These are phyloP conservation scores for Leucoagaricus sp. DNA, from an alignment of 1,284 basidiomycete species.

Conservation along the genomic window DNA sequence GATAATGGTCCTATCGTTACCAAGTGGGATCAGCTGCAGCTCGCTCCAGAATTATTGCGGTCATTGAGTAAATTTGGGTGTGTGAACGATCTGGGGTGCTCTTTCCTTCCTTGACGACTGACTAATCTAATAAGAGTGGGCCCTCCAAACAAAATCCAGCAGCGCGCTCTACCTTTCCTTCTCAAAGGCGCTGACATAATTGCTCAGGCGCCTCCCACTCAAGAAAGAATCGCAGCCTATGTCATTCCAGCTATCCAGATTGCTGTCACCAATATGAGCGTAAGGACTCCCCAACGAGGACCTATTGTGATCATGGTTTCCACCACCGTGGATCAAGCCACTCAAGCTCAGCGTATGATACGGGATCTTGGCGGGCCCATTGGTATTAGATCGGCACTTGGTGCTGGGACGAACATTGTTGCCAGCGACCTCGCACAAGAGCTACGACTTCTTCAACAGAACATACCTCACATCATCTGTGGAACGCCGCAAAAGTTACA, in stretches of 20 bases:
- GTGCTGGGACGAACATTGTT: constrained; percentile 75
- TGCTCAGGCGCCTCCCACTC: constrained; percentile 96
- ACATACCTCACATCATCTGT: constrained; percentile 92
- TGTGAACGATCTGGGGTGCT: constrained; percentile 28
- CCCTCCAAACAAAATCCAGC: constrained; percentile 98
- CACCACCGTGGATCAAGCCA: constrained; percentile 97
- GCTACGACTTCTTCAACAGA: constrained; percentile 83
- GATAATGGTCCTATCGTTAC: constrained; percentile 85
- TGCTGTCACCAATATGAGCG: constrained; percentile 60
- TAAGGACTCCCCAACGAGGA: constrained; percentile 61
- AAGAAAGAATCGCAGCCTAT: constrained; percentile 97
- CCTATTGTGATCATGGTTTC: constrained; percentile 92
- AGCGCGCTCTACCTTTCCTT: constrained; percentile 93
- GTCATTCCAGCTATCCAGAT: constrained; percentile 92
- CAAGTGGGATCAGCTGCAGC: constrained; percentile 94
- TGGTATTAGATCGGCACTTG: constrained; percentile 85
- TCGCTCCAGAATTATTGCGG: constrained; percentile 85
- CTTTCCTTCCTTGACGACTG: neutral
- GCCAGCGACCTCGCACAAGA: constrained; percentile 73
- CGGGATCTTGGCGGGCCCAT: constrained; percentile 91
- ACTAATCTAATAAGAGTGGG: constrained; percentile 67
- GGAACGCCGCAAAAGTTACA: constrained; percentile 97
- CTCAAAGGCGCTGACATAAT: constrained; percentile 95
- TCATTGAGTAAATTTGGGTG: constrained; percentile 94
- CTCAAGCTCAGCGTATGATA: constrained; percentile 97